A percentile compares a stretch with the other conserved stretches of the same genome.
These are phyloP conservation scores for Helianthus tuberosus DNA, from an alignment of 129 eudicot species.

Conservation along the genomic window DNA sequence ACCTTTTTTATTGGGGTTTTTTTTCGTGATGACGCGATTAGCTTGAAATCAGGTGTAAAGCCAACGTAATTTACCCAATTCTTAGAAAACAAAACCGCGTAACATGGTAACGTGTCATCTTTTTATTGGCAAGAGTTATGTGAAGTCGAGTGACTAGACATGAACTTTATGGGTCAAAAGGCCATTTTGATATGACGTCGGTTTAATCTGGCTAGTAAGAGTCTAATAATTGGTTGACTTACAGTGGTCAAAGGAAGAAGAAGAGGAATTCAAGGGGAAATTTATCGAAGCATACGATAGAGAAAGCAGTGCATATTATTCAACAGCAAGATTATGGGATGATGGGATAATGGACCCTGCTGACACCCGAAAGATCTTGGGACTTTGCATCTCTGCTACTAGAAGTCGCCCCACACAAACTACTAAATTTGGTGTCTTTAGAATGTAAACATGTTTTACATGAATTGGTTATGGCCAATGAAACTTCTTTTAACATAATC, in stretches of 20 bases:
- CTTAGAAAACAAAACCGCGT: not conserved
- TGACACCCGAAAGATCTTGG: constrained; percentile 78
- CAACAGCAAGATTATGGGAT: constrained; percentile 97
- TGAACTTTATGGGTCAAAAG: not conserved
- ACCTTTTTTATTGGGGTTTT: not conserved
- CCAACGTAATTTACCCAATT: too few relatives aligned
- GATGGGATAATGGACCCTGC: constrained; percentile 97
- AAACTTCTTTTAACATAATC: not conserved
- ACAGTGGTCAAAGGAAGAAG: constrained; percentile 91
- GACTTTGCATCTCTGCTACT: constrained; percentile 83
- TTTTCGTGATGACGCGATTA: not conserved
- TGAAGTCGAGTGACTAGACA: not conserved
- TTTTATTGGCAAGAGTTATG: not conserved
- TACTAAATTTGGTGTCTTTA: constrained; percentile 89
- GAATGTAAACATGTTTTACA: constrained; percentile 60
- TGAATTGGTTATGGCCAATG: not conserved
- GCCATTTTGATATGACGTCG: not conserved
- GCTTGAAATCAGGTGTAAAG: too few relatives aligned
- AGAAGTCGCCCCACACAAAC: constrained; percentile 54
- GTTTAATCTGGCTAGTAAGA: not conserved
- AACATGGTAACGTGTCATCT: not conserved
- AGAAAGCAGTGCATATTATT: constrained; percentile 89
- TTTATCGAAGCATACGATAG: constrained; percentile 80
- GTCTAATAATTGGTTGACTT: not conserved
- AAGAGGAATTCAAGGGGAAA: constrained; percentile 67